These are phyloP conservation scores for Erythrobasidium hasegawianum DNA, from an alignment of 1,284 basidiomycete species.

Conservation along the genomic window DNA sequence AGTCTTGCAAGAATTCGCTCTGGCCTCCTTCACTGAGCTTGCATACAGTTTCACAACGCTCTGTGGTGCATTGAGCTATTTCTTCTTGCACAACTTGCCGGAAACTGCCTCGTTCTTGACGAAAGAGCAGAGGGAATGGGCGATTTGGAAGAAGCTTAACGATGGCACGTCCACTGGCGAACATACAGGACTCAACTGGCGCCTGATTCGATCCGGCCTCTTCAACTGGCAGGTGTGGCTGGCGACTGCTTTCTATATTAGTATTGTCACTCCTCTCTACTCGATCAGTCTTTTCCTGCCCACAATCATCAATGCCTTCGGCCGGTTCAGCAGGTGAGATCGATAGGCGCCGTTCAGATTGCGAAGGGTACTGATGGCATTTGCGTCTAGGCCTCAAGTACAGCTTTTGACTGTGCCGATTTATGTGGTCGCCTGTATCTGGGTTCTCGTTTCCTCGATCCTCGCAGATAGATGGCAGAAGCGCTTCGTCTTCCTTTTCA, in stretches of 20 bases:
- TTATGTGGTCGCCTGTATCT: constrained; percentile 61
- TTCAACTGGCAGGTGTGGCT: constrained; percentile 65
- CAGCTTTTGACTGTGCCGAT: constrained; percentile 68
- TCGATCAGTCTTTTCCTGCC: constrained; percentile 65
- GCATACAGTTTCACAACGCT: constrained; percentile 32
- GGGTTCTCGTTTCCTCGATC: constrained; percentile 53
- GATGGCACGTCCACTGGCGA: constrained; percentile 40
- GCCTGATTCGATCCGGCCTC: constrained; percentile 56
- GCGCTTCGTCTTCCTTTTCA: constrained; percentile 61
- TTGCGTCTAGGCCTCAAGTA: constrained; percentile 35
- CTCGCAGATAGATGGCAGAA: constrained; percentile 59
- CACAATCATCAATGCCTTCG: constrained; percentile 36
- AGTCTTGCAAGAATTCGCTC: neutral
- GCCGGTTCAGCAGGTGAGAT: too few species aligned
- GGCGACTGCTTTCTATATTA: constrained; percentile 61
- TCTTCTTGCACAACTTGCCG: constrained; percentile 55
- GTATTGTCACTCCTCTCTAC: constrained; percentile 56
- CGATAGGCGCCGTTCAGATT: too few species aligned
- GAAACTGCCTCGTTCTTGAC: constrained; percentile 72
- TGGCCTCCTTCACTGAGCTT: neutral
- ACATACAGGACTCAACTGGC: constrained; percentile 36
- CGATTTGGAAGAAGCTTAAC: constrained; percentile 61
- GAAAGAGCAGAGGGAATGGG: constrained; percentile 62
- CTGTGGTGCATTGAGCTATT: constrained; percentile 29
- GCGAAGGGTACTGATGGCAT: too few species aligned